Conservation (phyloP, 2,329 filamentous ascomycete species). For the Curvularia sp. region DNA sequence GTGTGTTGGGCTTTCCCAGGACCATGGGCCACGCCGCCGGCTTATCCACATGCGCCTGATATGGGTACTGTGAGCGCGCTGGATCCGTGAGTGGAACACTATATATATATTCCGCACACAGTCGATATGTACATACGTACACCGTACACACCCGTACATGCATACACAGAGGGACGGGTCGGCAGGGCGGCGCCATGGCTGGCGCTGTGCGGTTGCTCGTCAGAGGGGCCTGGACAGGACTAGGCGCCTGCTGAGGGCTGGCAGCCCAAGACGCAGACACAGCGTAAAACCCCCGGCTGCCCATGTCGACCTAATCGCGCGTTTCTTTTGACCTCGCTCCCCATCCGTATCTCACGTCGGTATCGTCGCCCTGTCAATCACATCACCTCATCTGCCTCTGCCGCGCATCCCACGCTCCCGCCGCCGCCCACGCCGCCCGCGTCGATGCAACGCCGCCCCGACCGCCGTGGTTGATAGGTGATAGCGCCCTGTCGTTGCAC, state of each 20-base stretch:
- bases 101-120: background rate
- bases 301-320: constrained; percentile 28
- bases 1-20: constrained; percentile 5
- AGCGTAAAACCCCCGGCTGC: constrained; percentile 25
- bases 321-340: constrained; percentile 32
- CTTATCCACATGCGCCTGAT: constrained; percentile 1
- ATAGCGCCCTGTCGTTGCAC: constrained; percentile 2
- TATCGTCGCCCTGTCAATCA: background rate
- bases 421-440: constrained; percentile 27
- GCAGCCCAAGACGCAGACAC: constrained; percentile 7
- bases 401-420: background rate
- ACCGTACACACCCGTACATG: too few relatives aligned
- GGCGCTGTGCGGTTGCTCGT: constrained; percentile 12
- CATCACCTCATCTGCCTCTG: too few relatives aligned
- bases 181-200: constrained; percentile 1
- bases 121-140: background rate
- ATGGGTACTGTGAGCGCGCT: background rate
- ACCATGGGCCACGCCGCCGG: constrained; percentile 21
- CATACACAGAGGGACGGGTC: too few relatives aligned
- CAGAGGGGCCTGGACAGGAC: constrained; percentile 26
- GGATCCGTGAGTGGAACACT: too few relatives aligned
- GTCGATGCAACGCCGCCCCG: constrained; percentile 30
- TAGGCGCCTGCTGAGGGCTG: constrained; percentile 26
- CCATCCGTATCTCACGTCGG: constrained; percentile 19
- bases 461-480: constrained; percentile 24